These are phyloP conservation scores for Boletus semigastroideus DNA, from an alignment of 1,284 basidiomycete species.

Conservation along the genomic window DNA sequence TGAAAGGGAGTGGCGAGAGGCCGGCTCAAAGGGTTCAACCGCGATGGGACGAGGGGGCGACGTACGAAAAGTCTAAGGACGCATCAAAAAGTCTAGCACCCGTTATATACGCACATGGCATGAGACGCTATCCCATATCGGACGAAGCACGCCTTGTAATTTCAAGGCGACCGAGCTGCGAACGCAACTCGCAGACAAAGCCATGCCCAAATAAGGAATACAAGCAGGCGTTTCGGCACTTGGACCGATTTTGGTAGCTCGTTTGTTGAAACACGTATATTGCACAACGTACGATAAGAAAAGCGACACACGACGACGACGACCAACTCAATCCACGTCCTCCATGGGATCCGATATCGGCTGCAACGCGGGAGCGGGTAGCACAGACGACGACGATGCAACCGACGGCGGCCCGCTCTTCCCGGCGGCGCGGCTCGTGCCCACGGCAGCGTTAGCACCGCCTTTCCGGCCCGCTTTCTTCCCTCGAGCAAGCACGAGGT, in stretches of 20 bases:
- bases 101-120: conserved; percentile 8
- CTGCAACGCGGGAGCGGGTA: background rate
- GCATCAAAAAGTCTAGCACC: background rate
- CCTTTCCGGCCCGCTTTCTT: conserved; percentile 9
- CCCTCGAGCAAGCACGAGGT: conserved; percentile 33
- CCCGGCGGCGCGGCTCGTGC: background rate
- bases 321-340: conserved; percentile 29
- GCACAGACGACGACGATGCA: background rate
- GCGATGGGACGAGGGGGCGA: too few species aligned
- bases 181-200: conserved; percentile 3
- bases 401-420: background rate
- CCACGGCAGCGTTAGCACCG: background rate
- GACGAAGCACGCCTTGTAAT: background rate
- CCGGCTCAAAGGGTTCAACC: background rate
- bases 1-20: conserved; percentile 6
- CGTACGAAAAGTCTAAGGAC: background rate
- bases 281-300: conserved; percentile 9
- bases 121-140: conserved; percentile 1
- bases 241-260: conserved; percentile 1
- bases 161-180: background rate
- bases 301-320: too few species aligned
- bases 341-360: conserved; percentile 16
- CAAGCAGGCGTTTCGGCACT: conserved; percentile 19
- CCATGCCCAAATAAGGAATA: conserved; percentile 31
- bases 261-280: background rate